Conservation (phyloP, 345 rosid genomes). For the Eucalyptus regnans region DNA sequence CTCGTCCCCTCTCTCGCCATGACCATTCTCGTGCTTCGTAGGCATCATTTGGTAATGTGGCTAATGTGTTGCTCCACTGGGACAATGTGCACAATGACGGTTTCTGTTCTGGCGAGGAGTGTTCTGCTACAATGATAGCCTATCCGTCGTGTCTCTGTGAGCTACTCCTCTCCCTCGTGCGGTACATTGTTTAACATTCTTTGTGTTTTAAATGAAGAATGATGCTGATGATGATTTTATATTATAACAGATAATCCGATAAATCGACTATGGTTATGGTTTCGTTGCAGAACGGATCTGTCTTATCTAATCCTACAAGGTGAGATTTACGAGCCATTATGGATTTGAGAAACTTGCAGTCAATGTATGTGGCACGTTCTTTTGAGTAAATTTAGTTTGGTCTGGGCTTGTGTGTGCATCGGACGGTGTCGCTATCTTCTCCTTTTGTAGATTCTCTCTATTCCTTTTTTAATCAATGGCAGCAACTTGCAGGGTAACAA, state of each 20-base stretch:
- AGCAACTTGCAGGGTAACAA: no score
- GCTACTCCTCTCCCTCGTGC: neutral
- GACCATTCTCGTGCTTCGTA: constrained; percentile 1
- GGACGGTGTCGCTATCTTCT: no score
- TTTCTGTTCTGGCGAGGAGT: constrained; percentile 90
- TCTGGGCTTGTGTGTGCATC: no score
- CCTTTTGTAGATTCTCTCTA: no score
- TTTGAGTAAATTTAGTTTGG: no score
- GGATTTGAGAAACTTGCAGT: no score
- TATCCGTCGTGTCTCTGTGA: constrained; percentile 57
- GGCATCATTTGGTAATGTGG: no score
- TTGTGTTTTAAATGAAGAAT: neutral
- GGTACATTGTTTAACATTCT: neutral
- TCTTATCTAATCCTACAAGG: no score
- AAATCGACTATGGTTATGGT: neutral
- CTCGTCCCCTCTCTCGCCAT: neutral
- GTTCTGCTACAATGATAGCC: constrained; percentile 40
- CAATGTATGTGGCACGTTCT: no score
- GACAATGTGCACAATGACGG: constrained; percentile 39
- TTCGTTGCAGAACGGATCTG: neutral
- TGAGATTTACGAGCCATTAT: no score
- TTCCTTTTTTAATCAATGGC: no score
- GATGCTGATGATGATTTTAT: neutral
- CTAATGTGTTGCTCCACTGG: constrained; percentile 62
- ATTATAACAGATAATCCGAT: neutral